Evolutionary conservation across 306 rosid species (phyloP).

Genomic region (Sphenostylis stenocarpa): DNA sequence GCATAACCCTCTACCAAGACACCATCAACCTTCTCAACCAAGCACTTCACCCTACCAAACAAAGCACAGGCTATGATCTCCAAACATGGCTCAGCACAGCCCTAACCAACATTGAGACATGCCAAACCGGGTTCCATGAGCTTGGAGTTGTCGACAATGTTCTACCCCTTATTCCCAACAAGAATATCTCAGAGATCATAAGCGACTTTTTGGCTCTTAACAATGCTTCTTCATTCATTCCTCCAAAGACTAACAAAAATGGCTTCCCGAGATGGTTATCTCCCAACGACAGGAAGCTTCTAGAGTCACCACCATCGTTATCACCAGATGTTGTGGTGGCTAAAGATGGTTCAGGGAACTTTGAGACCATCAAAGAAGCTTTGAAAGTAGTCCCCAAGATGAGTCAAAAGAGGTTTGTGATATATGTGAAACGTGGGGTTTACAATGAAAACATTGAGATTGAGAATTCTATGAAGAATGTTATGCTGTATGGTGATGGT

Average conservation of each 20-base stretch:
- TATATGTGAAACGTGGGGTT: constrained; percentile 49
- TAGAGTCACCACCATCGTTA: constrained; percentile 39
- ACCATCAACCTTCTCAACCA: constrained; percentile 53
- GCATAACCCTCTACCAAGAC: constrained; percentile 49
- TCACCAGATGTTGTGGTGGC: constrained; percentile 54
- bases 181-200: constrained; percentile 48
- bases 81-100: constrained; percentile 65
- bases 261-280: constrained; percentile 57
- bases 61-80: constrained; percentile 36
- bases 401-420: constrained; percentile 46
- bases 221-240: constrained; percentile 34
- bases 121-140: constrained; percentile 54
- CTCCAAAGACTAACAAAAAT: constrained; percentile 16
- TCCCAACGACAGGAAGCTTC: constrained; percentile 42
- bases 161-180: constrained; percentile 48
- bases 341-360: constrained; percentile 56
- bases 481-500: constrained; percentile 56
- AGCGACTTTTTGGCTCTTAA: constrained; percentile 44
- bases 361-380: constrained; percentile 43
- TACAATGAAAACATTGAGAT: constrained; percentile 55
- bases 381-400: constrained; percentile 42
- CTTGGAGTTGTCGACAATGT: constrained; percentile 46
- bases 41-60: constrained; percentile 37
- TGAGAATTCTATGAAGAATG: constrained; percentile 44
- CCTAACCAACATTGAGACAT: constrained; percentile 55